Base-by-base conservation (phyloP, 2,329 filamentous ascomycete genomes). In the Arthrinium phaeospermum region DNA sequence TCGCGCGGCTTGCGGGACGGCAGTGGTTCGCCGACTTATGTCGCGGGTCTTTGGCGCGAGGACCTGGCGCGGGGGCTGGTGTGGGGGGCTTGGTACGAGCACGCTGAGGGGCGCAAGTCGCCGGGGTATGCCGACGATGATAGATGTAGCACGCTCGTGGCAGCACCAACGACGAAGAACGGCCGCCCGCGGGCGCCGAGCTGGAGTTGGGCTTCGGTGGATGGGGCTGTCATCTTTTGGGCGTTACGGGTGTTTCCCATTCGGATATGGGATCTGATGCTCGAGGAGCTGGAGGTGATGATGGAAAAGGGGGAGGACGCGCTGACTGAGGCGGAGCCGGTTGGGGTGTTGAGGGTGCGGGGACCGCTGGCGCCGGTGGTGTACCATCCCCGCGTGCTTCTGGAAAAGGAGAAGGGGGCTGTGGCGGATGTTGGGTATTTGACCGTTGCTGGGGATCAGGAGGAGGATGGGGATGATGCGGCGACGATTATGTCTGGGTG, bases 161-260 rank as follows among this genome's bases (percentile, higher is more conserved):
- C 34, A 13, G 72, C 75, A 4, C 69, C 49, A 10, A 16, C 46
- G 47, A 71, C 47, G 24, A 19, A 22, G 2, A 34, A 64, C 24
- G n/a, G 57, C 4, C 4, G 13, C 4, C n/a, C n/a, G 57, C 75
- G 75, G 7, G 75, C 73, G 10, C 75, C 75, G 5, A 76, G 75
- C 44, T 76, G 75, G 75, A 76, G 75, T 51, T 76, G 75, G 75
- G 75, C 75, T 8, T 49, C 73, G 3, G 53, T 77, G 19, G 75
- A 77, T 19, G 75, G 75, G 12, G 72, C 73, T 8, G 69, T 76
- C 44, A 73, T 75, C 44, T 75, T 76, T 34, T 76, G 71, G 71
- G 71, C 74, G 6, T 72, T 71, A 1, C 70, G 71, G 37, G 37
- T 37, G 5, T 37, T 22, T 73, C 68, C 3, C 37, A n/a, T 1